Evolutionary conservation across 129 eudicot species (phyloP).

Genomic region (Chrysanthemum makinoi): DNA sequence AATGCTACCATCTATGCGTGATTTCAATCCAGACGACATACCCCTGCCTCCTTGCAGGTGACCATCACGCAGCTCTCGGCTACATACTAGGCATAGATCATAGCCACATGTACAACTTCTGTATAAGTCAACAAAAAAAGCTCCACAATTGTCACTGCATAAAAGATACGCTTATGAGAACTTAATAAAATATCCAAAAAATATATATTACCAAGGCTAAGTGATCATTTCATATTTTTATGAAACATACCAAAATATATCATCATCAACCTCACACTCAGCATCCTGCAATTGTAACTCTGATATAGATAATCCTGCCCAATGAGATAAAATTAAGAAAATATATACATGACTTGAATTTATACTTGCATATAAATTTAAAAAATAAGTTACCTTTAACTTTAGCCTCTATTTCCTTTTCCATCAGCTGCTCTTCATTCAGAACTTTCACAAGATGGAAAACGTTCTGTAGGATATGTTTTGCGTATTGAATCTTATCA

Average conservation of each 20-base stretch:
- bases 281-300: slow-evolving; percentile 33
- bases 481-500: slow-evolving; percentile 18
- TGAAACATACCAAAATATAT: slow-evolving; percentile 39
- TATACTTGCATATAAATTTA: too few species aligned
- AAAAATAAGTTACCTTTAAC: slow-evolving; percentile 41
- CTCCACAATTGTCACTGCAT: slow-evolving; percentile 50
- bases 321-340: slow-evolving; percentile 1
- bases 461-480: slow-evolving; percentile 20
- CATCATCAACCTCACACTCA: slow-evolving; percentile 37
- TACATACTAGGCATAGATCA: slow-evolving; percentile 61
- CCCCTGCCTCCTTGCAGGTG: slow-evolving; percentile 25
- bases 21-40: slow-evolving; percentile 17
- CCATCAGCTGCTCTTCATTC: slow-evolving; percentile 42
- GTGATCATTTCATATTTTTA: neutral
- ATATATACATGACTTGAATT: neutral
- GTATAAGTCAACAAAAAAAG: slow-evolving; percentile 57
- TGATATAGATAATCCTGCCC: slow-evolving; percentile 34
- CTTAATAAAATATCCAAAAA: neutral
- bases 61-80: slow-evolving; percentile 47
- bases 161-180: neutral
- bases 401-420: slow-evolving; percentile 50
- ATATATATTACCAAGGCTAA: neutral
- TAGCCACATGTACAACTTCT: slow-evolving; percentile 60
- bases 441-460: slow-evolving; percentile 29
- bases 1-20: slow-evolving; percentile 34